Conservation (phyloP, 768 basidiomycete species). For the Boletus rubroflammeus region DNA sequence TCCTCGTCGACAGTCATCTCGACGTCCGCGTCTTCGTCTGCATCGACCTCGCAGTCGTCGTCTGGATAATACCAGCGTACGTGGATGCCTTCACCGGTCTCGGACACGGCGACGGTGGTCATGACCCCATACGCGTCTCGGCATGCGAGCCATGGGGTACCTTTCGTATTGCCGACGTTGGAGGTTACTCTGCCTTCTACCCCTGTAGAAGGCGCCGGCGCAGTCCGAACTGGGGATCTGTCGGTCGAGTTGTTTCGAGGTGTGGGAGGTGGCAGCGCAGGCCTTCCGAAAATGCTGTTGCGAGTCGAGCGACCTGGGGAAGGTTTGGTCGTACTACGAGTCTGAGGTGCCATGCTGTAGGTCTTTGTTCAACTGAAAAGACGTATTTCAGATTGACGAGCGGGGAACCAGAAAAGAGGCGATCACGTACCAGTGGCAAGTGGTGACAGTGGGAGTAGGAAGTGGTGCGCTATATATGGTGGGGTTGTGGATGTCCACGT, state of each 20-base stretch:
- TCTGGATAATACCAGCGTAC: conserved; percentile 19
- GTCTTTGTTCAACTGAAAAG: not conserved
- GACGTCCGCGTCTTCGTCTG: conserved; percentile 4
- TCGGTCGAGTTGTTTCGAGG: conserved; percentile 3
- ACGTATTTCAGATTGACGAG: not conserved
- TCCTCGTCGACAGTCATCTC: conserved; percentile 16
- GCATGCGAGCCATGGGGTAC: conserved; percentile 19
- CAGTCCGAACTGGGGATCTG: not conserved
- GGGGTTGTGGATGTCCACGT: not conserved
- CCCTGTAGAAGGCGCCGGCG: not conserved
- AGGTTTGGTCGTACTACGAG: conserved; percentile 16
- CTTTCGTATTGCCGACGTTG: not conserved
- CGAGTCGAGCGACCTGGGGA: conserved; percentile 19
- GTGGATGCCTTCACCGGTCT: conserved; percentile 21
- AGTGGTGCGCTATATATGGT: not conserved
- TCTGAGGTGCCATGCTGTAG: conserved; percentile 25
- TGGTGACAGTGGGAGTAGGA: not conserved
- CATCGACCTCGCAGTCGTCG: conserved; percentile 1
- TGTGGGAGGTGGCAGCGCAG: conserved; percentile 3
- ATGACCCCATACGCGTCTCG: conserved; percentile 11
- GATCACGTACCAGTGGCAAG: conserved; percentile 1
- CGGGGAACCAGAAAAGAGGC: not conserved
- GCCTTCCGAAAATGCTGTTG: conserved; percentile 24
- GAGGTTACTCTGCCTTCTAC: not conserved
- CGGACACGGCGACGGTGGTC: conserved; percentile 16